Evolutionary conservation across 2,329 filamentous ascomycete genomes (phyloP), one percentile per base, ranked within the genome.

Genomic region (Fusarium globosum): DNA sequence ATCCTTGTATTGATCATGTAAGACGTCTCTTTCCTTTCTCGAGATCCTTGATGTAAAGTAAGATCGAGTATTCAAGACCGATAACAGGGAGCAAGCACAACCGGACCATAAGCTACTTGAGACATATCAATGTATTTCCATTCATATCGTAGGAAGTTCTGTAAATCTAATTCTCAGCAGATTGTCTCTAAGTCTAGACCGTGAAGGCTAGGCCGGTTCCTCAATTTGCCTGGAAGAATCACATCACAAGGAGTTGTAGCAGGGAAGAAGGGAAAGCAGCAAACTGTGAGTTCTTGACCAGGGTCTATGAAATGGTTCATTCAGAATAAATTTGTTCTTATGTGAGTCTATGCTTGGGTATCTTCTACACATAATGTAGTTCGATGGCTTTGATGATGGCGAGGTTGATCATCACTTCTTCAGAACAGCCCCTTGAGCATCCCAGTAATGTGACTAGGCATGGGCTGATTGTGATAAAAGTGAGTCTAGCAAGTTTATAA

Each of bases 401-500:
- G 9, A 36, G 23, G 18, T 7, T 21, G 15, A 51, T 23, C 14
- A 20, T 21, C 21, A 14, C 23, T 14, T 38, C 33, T 10, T 14
- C 20, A 18, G 35, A 36, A 15, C n/a, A 14, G 3, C 38, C 2
- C n/a, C 20, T n/a, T 21, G 20, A 55, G 20, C 9, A 18, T 6
- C 15, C 6, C 20, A n/a, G 51, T 20, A 10, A 41, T 4, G 15
- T 6, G 18, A n/a, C 23, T 28, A 16, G 35, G 10, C n/a, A 28
- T 10, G 35, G 6, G 7, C 3, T 26, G 9, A 20, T 4, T 11
- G 3, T 11, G 3, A 23, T 2, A 15, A 7, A 15, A 8, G n/a
- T 7, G 6, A 51, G 2, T 7, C 4, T 3, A 11, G 12, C 7
- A 4, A 35, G 12, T 7, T 21, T 15, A 3, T 2, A 15, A 14